Percentiles rank a stretch among this genome's conserved stretches.
Evolutionary conservation across 2,329 filamentous ascomycete species (phyloP).

Genomic region (Sclerotinia subarctica): DNA sequence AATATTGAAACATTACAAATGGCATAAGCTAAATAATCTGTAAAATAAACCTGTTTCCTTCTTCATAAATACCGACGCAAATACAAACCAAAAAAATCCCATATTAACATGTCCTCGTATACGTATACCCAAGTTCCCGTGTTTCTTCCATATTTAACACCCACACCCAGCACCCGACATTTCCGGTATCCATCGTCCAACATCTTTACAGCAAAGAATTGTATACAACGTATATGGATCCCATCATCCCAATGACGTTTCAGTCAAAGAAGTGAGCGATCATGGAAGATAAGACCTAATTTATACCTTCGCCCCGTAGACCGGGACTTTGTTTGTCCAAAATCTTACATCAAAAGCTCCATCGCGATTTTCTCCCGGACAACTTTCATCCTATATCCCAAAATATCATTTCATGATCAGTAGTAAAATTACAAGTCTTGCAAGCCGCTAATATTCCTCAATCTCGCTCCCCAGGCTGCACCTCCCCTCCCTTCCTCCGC

Average conservation of each 20-base stretch:
- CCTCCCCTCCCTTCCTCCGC: slow-evolving; percentile 61
- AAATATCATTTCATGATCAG: neutral
- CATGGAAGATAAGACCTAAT: neutral
- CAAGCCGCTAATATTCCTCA: slow-evolving; percentile 41
- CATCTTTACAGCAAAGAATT: too few species aligned
- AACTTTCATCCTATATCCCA: neutral
- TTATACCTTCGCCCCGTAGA: neutral
- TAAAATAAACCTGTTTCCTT: neutral
- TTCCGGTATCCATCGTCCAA: neutral
- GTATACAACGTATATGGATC: neutral
- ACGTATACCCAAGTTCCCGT: neutral
- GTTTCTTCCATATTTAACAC: neutral
- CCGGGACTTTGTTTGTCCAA: neutral
- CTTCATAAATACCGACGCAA: neutral
- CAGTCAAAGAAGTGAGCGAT: neutral
- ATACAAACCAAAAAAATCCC: neutral
- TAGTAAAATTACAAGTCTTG: slow-evolving; percentile 5
- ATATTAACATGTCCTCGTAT: neutral
- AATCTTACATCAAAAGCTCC: neutral
- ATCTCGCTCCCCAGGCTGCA: slow-evolving; percentile 37
- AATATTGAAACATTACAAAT: neutral
- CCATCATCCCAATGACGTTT: neutral
- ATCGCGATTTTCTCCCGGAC: neutral
- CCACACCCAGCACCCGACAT: neutral
- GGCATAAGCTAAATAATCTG: neutral